These are phyloP conservation scores for Mrakia frigida DNA, from an alignment of 768 basidiomycete species.

Conservation along the genomic window DNA sequence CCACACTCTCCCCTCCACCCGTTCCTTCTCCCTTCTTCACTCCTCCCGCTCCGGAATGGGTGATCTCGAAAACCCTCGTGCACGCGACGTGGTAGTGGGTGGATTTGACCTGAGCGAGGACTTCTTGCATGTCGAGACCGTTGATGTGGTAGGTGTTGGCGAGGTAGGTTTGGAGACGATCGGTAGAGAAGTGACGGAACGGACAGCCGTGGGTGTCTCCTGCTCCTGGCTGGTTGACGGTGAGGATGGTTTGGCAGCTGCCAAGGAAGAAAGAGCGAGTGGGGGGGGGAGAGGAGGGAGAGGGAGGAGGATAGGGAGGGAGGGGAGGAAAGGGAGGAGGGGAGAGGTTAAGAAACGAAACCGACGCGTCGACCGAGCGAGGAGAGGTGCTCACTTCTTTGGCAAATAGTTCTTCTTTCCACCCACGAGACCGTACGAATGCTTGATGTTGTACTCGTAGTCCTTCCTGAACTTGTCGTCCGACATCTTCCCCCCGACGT, in stretches of 20 bases:
- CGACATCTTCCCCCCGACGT: conserved; percentile 52
- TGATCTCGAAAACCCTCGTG: conserved; percentile 93
- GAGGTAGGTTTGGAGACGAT: conserved; percentile 74
- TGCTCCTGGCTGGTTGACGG: conserved; percentile 59
- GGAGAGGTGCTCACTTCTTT: conserved; percentile 60
- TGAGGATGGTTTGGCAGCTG: conserved; percentile 87
- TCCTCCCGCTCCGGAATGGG: conserved; percentile 55
- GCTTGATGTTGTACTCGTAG: conserved; percentile 94
- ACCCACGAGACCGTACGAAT: conserved; percentile 89
- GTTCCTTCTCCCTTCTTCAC: conserved; percentile 86
- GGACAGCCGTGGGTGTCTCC: conserved; percentile 81
- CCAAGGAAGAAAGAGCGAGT: neutral
- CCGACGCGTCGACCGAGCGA: neutral
- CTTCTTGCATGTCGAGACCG: conserved; percentile 68
- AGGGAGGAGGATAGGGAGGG: neutral
- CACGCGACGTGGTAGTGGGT: conserved; percentile 92
- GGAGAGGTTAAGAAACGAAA: no score
- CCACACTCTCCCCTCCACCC: conserved; percentile 77
- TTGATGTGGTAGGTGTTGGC: conserved; percentile 43
- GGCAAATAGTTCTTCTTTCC: conserved; percentile 91
- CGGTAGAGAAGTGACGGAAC: conserved; percentile 77
- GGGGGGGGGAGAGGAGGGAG: neutral
- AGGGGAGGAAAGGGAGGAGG: neutral
- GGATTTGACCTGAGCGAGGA: conserved; percentile 69
- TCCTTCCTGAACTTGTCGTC: conserved; percentile 98